These are phyloP conservation scores for Solanum bulbocastanum DNA, from an alignment of 257 asterid genomes.

Conservation along the genomic window DNA sequence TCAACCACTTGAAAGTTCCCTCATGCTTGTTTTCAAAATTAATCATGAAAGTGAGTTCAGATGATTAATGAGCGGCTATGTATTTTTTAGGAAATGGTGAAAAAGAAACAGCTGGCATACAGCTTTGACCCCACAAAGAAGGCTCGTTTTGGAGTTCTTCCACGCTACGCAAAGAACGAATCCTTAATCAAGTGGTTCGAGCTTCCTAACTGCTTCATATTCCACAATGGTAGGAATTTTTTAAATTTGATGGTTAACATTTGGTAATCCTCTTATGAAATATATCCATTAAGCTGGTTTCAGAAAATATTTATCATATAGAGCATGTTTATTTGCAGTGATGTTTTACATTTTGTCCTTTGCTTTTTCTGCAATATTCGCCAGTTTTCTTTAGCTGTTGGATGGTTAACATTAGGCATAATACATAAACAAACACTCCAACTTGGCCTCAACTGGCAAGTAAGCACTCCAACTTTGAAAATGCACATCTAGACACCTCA, in stretches of 20 bases:
- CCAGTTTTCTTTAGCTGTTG: neutral
- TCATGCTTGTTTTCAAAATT: neutral
- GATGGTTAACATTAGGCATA: neutral
- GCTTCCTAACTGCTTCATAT: slow-evolving; percentile 96
- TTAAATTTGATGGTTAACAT: slow-evolving; percentile 5
- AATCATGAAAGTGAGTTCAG: neutral
- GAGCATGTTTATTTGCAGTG: neutral
- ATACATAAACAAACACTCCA: neutral
- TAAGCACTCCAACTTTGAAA: neutral
- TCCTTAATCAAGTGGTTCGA: slow-evolving; percentile 84
- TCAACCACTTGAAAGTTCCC: neutral
- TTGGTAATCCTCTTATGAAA: neutral
- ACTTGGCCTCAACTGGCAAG: neutral
- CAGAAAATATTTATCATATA: neutral
- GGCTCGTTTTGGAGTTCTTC: slow-evolving; percentile 94
- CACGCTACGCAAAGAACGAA: slow-evolving; percentile 82
- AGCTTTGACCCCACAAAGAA: slow-evolving; percentile 70
- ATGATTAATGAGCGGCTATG: neutral
- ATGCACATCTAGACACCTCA: neutral
- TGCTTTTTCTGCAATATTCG: neutral
- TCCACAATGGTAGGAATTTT: slow-evolving; percentile 67
- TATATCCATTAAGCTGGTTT: neutral
- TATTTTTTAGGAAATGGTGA: slow-evolving; percentile 81
- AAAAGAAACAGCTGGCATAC: slow-evolving; percentile 56
- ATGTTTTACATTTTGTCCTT: neutral